Conservation (phyloP, 2,329 filamentous ascomycete genomes). For the Colletotrichum salicis region DNA sequence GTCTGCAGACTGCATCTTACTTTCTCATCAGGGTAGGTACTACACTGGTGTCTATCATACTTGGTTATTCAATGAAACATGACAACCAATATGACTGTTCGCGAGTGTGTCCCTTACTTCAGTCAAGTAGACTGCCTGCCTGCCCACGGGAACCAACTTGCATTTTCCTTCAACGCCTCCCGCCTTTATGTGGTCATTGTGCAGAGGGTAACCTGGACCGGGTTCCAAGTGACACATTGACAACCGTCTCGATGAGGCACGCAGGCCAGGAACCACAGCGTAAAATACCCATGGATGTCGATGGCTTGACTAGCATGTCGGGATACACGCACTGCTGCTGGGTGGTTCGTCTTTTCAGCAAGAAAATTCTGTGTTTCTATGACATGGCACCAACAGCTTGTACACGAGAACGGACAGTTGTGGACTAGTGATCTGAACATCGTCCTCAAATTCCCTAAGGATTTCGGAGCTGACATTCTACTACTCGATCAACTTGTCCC, state of each 20-base stretch:
- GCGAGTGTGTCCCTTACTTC: neutral
- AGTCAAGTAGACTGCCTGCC: neutral
- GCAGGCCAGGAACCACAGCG: too few relatives aligned
- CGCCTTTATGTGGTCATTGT: neutral
- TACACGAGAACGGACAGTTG: neutral
- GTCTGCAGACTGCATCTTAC: neutral
- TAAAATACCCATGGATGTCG: neutral
- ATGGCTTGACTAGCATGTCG: neutral
- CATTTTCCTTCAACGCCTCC: neutral
- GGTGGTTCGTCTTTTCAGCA: neutral
- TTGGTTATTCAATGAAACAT: neutral
- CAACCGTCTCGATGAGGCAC: neutral
- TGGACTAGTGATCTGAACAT: neutral
- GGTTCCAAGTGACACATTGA: neutral
- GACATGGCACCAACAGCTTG: neutral
- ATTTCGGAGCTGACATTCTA: too few relatives aligned
- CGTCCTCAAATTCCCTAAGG: neutral
- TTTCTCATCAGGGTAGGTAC: neutral
- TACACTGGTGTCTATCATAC: neutral
- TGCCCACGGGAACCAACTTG: neutral
- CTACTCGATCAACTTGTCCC: neutral
- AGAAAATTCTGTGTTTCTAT: neutral
- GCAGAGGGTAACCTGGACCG: neutral
- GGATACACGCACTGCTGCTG: neutral
- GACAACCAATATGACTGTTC: neutral